Evolutionary conservation across 225 moss, liverwort and hornwort species (phyloP), one percentile per base, ranked within the genome.

Genomic region (Bryoerythrophyllum caledonicum): DNA sequence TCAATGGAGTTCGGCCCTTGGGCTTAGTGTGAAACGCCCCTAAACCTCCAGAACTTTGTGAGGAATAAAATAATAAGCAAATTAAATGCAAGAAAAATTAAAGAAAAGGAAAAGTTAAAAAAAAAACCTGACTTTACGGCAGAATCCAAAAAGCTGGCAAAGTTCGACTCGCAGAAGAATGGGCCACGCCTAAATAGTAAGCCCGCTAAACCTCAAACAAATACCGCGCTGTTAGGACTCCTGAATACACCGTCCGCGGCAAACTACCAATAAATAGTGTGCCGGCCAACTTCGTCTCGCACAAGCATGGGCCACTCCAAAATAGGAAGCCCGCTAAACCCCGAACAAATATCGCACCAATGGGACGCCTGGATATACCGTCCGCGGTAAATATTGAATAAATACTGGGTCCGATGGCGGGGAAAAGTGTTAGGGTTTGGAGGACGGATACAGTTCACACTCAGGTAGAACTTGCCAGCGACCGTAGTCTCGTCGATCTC

Each of bases 391-490:
- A 27, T 2, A 8, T 15, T 13, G n/a, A 1, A 16, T 16, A 67
- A 51, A 51, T 74, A 74, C 74, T 32, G 25, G 1, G 1, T 27
- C 0, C 34, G 13, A 26, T 32, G 9, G 35, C 10, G 34, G 32
- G 35, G 15, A 3, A 28, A 1, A 8, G 51, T 7, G 10, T 67
- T 83, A 83, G 83, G 83, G 83, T 79, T 83, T 67, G 1, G 13
- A 3, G 35, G 68, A 38, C 12, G 27, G 46, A 10, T 5, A 26
- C 8, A 5, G 7, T 2, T 44, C 40, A 2, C 40, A 10, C 40
- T n/a, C 61, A 54, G 54, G 46, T 25, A 7, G 20, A 25, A 19
- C 4, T 4, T 30, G 30, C 4, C 43, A 13, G 43, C 43, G 43
- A 8, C n/a, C 17, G 65, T 70, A 69, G 32, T 69, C 65, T 17